Percentiles rank a stretch among this genome's conserved stretches.
phyloP scores from a whole-genome alignment of 2,329 filamentous ascomycete species.

The Byssothecium circinans region DNA sequence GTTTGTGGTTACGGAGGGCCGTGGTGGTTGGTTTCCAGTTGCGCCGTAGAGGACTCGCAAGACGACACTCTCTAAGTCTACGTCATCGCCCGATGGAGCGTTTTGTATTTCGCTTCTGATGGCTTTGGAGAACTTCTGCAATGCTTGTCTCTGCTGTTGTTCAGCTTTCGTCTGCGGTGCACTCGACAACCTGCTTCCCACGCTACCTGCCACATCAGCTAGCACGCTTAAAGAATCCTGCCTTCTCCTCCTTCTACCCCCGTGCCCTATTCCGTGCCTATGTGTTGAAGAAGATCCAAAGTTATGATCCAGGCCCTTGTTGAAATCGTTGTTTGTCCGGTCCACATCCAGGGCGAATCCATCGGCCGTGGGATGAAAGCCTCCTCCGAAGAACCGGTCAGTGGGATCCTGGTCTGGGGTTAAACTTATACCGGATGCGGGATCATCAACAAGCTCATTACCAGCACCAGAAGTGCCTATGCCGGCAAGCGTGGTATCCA shows the following conservation, averaged over 20 bases:
- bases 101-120: slow-evolving; percentile 21
- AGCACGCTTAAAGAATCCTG: slow-evolving; percentile 11
- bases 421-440: slow-evolving; percentile 23
- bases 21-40: slow-evolving; percentile 4
- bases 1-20: neutral
- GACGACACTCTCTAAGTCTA: slow-evolving; percentile 28
- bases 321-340: slow-evolving; percentile 3
- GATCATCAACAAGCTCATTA: slow-evolving; percentile 25
- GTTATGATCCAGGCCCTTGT: neutral
- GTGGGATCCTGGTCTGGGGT: slow-evolving; percentile 24
- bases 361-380: slow-evolving; percentile 16
- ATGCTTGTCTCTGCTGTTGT: slow-evolving; percentile 31
- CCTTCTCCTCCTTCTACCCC: neutral
- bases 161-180: slow-evolving; percentile 36
- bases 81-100: slow-evolving; percentile 13
- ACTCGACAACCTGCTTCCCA: slow-evolving; percentile 14
- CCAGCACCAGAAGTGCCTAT: slow-evolving; percentile 23
- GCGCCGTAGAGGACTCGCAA: slow-evolving; percentile 19
- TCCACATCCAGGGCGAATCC: slow-evolving; percentile 17
- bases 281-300: neutral
- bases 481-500: slow-evolving; percentile 36
- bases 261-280: neutral
- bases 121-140: slow-evolving; percentile 27
- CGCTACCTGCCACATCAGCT: slow-evolving; percentile 13
- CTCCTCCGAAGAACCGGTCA: slow-evolving; percentile 14